Evolutionary conservation across 2,329 filamentous ascomycete genomes (phyloP).

Genomic region (Domatiomyces catenatus): DNA sequence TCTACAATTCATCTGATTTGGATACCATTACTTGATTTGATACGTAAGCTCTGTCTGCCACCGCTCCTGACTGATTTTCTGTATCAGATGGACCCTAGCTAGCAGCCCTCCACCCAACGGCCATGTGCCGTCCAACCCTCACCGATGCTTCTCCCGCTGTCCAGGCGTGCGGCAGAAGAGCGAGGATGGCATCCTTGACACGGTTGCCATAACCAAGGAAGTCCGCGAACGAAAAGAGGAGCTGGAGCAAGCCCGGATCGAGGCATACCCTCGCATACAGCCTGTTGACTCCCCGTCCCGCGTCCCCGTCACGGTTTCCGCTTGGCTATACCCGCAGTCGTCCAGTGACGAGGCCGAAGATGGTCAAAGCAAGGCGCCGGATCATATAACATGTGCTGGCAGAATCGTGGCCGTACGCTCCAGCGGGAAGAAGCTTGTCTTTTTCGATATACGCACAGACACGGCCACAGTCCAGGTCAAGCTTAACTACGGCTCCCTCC

Average conservation of each 20-base stretch:
- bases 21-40: background rate
- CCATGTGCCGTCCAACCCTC: background rate
- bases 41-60: slow-evolving; percentile 1
- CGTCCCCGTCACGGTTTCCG: background rate
- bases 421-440: slow-evolving; percentile 63
- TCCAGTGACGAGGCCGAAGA: background rate
- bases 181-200: background rate
- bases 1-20: slow-evolving; percentile 3
- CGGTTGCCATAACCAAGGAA: slow-evolving; percentile 12
- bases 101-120: background rate
- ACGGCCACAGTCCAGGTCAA: slow-evolving; percentile 60
- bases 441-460: slow-evolving; percentile 65
- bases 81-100: background rate
- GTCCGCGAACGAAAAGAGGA: slow-evolving; percentile 25
- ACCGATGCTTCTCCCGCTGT: background rate
- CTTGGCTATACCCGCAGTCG: background rate
- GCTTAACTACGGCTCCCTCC: slow-evolving; percentile 17
- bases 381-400: slow-evolving; percentile 34
- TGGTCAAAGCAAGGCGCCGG: background rate
- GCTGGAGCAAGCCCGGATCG: slow-evolving; percentile 21
- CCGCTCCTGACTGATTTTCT: background rate
- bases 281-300: background rate
- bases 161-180: background rate
- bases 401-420: slow-evolving; percentile 58
- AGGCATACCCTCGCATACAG: slow-evolving; percentile 24